Conservation (phyloP, 2,329 filamentous ascomycete genomes). For the Domatiomyces globalis region DNA sequence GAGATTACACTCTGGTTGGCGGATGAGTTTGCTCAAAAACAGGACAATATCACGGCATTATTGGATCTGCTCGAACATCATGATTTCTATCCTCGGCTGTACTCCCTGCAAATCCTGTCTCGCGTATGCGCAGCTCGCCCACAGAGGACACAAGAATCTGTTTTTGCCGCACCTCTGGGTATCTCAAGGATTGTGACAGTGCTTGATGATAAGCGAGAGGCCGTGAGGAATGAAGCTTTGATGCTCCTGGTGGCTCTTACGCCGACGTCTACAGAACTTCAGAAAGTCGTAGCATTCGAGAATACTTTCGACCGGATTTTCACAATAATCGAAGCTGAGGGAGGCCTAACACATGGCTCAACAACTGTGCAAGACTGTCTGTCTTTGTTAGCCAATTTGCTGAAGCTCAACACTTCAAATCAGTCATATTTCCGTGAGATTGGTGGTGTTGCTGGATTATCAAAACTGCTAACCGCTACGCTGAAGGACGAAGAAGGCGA, state of each 20-base stretch:
- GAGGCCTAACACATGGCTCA: conserved; percentile 66
- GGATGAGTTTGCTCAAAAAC: conserved; percentile 93
- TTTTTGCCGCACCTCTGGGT: conserved; percentile 75
- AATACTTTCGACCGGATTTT: conserved; percentile 85
- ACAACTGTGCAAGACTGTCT: conserved; percentile 86
- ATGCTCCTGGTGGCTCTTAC: conserved; percentile 80
- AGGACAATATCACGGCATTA: conserved; percentile 88
- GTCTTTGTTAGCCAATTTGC: conserved; percentile 74
- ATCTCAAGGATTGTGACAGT: conserved; percentile 73
- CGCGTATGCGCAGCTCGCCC: conserved; percentile 75
- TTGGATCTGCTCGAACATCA: conserved; percentile 74
- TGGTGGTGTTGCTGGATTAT: conserved; percentile 60
- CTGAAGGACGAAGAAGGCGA: conserved; percentile 38
- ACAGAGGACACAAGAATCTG: conserved; percentile 86
- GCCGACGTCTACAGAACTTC: conserved; percentile 70
- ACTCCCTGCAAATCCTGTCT: conserved; percentile 75
- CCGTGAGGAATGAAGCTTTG: conserved; percentile 72
- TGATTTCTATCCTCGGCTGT: conserved; percentile 84
- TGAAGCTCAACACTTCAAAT: conserved; percentile 77
- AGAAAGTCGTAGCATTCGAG: conserved; percentile 91
- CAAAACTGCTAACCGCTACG: conserved; percentile 51
- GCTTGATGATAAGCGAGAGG: conserved; percentile 74
- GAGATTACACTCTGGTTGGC: conserved; percentile 93
- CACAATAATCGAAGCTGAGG: conserved; percentile 65
- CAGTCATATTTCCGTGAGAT: conserved; percentile 89